Base-by-base conservation (phyloP, 2,329 filamentous ascomycete genomes). In the Lecanicillium sp. region DNA sequence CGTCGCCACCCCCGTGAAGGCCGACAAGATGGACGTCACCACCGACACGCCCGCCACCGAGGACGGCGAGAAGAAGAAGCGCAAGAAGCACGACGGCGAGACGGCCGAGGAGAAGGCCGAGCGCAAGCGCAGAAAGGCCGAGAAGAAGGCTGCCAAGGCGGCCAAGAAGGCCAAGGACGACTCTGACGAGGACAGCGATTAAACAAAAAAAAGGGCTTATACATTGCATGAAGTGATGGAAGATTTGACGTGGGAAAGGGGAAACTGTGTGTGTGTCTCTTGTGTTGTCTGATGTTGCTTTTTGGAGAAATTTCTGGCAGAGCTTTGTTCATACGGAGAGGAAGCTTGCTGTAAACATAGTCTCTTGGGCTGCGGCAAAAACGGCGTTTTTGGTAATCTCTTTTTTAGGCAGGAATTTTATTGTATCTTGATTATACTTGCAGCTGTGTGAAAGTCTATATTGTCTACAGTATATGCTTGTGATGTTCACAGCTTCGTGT, bases 61-160 rank as follows among this genome's bases (percentile, higher is more conserved):
- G 48, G 76, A 79, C 44, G 76, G 79, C 58, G 78, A 81, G 44
- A 72, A 59, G 69, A 85, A 79, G 66, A 77, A 82, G 68, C 83
- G 84, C 71, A 89, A 89, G 77, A 93, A 90, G 77, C 84, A 87
- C 64, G 84, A 88, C 29, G 84, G 85, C 60, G 84, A 89, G 71
- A 84, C 81, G 14, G 69, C 81, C 21, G 83, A 87, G 62, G 82
- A 83, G 66, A 80, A 78, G 68, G 77, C 76, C 5, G 76, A 78
- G 67, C 73, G 76, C 55, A 79, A 79, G 70, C 71, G 73, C 57
- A 69, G 74, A 62, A 79, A 79, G 70, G 76, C 76, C 2, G 75
- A 79, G 65, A 79, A 78, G 70, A 79, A 78, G 66, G 74, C 75
- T 2, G 72, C 73, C 57, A 78, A 77, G 66, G 70, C 72, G 36